These are phyloP conservation scores for Orbilia javanica DNA, from an alignment of 2,329 filamentous ascomycete species.

Conservation along the genomic window DNA sequence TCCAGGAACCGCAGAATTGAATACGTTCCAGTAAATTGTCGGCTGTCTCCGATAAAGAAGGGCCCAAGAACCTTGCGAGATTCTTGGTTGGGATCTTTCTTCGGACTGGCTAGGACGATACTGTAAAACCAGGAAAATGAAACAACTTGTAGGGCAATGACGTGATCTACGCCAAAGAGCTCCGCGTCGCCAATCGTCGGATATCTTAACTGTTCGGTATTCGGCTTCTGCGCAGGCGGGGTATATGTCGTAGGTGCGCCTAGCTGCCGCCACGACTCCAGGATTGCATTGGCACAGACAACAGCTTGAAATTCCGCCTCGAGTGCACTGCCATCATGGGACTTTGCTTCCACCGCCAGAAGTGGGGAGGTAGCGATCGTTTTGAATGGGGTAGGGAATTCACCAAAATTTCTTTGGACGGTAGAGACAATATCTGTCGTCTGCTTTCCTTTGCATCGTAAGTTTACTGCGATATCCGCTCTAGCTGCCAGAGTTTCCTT, in stretches of 20 bases:
- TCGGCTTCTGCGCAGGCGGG: not conserved
- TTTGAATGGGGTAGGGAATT: constrained; percentile 17
- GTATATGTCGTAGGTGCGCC: constrained; percentile 8
- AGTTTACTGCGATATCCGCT: constrained; percentile 9
- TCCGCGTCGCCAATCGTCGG: not conserved
- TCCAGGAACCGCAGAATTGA: constrained; percentile 12
- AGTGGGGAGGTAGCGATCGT: constrained; percentile 9
- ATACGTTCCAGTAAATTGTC: constrained; percentile 10
- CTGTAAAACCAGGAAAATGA: constrained; percentile 26
- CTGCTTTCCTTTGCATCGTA: not conserved
- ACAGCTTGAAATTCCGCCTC: constrained; percentile 15
- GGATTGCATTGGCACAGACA: constrained; percentile 22
- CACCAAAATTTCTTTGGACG: not conserved
- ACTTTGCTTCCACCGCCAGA: constrained; percentile 10
- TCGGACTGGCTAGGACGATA: constrained; percentile 1
- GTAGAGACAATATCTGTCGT: not conserved
- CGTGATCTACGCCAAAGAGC: constrained; percentile 4
- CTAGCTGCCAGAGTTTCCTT: not conserved
- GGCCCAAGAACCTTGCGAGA: constrained; percentile 10
- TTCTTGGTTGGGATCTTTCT: not conserved
- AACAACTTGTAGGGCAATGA: constrained; percentile 19
- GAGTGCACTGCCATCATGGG: constrained; percentile 5
- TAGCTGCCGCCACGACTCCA: constrained; percentile 19
- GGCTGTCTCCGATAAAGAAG: constrained; percentile 7
- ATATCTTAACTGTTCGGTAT: not conserved